Conservation (phyloP, 169 alveolate genomes). For the Miamiensis avidus region DNA sequence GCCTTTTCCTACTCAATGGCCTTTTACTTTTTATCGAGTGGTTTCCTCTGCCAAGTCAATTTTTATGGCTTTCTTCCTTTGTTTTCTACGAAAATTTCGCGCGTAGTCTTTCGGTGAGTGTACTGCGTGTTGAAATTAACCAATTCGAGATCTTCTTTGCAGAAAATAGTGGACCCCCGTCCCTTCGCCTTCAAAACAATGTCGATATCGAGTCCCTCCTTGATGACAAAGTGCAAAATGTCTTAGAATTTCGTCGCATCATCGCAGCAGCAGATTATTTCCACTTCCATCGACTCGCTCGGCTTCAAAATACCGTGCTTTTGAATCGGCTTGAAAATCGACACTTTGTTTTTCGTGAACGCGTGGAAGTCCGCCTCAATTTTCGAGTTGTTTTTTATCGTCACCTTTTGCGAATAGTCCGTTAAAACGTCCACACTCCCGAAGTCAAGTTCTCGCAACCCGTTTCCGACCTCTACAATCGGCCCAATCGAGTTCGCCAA, state of each 20-base stretch:
- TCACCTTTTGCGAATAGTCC: conserved; percentile 79
- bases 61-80: conserved; percentile 90
- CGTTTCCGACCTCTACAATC: conserved; percentile 73
- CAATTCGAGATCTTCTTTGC: conserved; percentile 79
- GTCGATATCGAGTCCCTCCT: conserved; percentile 89
- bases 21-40: conserved; percentile 54
- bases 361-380: conserved; percentile 93
- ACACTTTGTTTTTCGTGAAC: conserved; percentile 85
- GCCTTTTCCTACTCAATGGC: conserved; percentile 47
- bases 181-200: conserved; percentile 87
- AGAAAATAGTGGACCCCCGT: conserved; percentile 87
- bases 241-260: conserved; percentile 89
- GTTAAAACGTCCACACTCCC: conserved; percentile 81
- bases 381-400: conserved; percentile 87
- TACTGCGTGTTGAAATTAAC: conserved; percentile 89
- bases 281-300: conserved; percentile 82
- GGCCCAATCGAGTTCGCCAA: conserved; percentile 83
- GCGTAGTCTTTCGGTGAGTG: conserved; percentile 82
- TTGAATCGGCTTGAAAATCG: conserved; percentile 85
- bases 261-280: conserved; percentile 88
- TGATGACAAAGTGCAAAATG: conserved; percentile 85
- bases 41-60: conserved; percentile 81
- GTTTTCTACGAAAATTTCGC: conserved; percentile 86
- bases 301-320: conserved; percentile 88
- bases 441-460: conserved; percentile 71